These are phyloP conservation scores for Daldinia sp. DNA, from an alignment of 2,329 filamentous ascomycete species.

Conservation along the genomic window DNA sequence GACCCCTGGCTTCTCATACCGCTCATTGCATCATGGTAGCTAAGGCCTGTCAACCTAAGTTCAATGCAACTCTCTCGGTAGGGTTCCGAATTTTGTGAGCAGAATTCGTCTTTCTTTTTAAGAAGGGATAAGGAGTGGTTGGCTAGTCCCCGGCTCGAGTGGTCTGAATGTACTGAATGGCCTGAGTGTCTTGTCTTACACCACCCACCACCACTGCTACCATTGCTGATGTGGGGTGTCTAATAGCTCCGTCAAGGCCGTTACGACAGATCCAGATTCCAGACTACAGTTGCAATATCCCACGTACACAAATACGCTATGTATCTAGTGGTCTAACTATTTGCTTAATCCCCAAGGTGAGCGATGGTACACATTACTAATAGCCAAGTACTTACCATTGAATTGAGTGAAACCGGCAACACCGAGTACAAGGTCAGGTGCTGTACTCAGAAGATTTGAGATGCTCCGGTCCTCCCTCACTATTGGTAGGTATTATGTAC, in stretches of 20 bases:
- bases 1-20: constrained; percentile 22
- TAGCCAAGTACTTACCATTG: constrained; percentile 17
- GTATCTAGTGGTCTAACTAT: not conserved
- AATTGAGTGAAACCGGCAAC: constrained; percentile 13
- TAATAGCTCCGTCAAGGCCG: constrained; percentile 17
- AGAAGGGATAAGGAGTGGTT: constrained; percentile 27
- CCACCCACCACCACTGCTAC: constrained; percentile 21
- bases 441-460: constrained; percentile 25
- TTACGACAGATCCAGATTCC: constrained; percentile 22
- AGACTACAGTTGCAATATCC: not conserved
- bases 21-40: constrained; percentile 11
- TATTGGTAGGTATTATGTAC: too few relatives aligned
- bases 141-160: constrained; percentile 22
- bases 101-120: constrained; percentile 19
- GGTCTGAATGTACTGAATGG: not conserved
- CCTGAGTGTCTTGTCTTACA: constrained; percentile 26
- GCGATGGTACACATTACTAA: constrained; percentile 9
- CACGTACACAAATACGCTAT: not conserved
- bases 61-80: constrained; percentile 28
- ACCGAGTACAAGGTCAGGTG: constrained; percentile 19
- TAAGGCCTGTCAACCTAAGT: constrained; percentile 19
- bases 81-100: not conserved
- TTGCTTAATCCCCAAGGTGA: not conserved
- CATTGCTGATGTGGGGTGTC: constrained; percentile 20
- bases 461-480: constrained; percentile 8